phyloP scores from a whole-genome alignment of 192 early-diverging fungal species.

The Dimargaris xerosporica region DNA sequence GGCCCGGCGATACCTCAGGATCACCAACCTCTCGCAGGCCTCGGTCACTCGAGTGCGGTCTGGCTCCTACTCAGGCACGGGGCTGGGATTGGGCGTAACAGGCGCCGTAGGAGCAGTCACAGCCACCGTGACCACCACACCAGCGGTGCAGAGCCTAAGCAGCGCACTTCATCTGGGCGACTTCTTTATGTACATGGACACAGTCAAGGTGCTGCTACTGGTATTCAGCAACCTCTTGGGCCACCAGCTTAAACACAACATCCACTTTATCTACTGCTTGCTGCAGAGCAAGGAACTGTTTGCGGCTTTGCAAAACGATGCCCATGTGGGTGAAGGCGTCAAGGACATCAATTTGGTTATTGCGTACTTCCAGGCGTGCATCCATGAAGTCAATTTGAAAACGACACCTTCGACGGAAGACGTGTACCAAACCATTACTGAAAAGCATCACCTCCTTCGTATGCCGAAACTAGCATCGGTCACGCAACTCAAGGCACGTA shows the following conservation, averaged over 20 bases:
- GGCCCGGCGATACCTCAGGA: slow-evolving; percentile 11
- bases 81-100: background rate
- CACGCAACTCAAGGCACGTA: background rate
- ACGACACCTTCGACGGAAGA: slow-evolving; percentile 4
- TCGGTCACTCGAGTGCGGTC: too few species aligned
- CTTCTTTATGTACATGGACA: slow-evolving; percentile 6
- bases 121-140: background rate
- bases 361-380: slow-evolving; percentile 11
- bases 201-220: background rate
- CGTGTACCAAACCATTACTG: background rate
- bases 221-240: background rate
- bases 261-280: slow-evolving; percentile 5
- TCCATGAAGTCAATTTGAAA: background rate
- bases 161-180: background rate
- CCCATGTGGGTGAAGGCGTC: background rate
- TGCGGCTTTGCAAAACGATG: slow-evolving; percentile 6
- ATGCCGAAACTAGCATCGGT: background rate
- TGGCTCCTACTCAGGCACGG: too few species aligned
- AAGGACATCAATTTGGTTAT: slow-evolving; percentile 8
- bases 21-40: background rate
- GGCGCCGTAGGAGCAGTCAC: background rate
- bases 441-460: slow-evolving; percentile 2
- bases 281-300: slow-evolving; percentile 10
- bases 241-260: slow-evolving; percentile 8
- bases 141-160: background rate